Percentiles rank a stretch among this genome's conserved stretches.
These are phyloP conservation scores for Phytophthora colocasiae DNA, from an alignment of 352 stramenopile species.

Conservation along the genomic window DNA sequence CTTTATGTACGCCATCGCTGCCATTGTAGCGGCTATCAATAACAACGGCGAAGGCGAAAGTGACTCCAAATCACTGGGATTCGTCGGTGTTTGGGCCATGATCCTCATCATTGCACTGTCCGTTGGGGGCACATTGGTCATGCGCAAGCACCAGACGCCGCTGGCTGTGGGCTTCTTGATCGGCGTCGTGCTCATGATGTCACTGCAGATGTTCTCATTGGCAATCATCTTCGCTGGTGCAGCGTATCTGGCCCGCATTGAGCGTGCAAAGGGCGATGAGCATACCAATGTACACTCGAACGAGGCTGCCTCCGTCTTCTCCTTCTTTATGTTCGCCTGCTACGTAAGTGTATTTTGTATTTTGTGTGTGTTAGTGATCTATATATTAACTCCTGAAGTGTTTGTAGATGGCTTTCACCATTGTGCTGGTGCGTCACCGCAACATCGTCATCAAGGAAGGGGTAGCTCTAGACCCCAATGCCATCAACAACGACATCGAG, in stretches of 20 bases:
- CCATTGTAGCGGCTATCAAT: conserved; percentile 86
- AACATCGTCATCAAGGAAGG: conserved; percentile 88
- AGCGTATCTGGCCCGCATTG: conserved; percentile 74
- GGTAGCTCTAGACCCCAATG: conserved; percentile 46
- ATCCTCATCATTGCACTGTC: conserved; percentile 83
- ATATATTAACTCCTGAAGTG: background rate
- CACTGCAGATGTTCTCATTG: conserved; percentile 88
- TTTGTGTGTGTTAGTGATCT: background rate
- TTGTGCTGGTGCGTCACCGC: conserved; percentile 79
- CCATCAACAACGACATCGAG: conserved; percentile 47
- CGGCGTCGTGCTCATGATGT: conserved; percentile 92
- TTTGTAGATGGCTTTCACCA: conserved; percentile 57
- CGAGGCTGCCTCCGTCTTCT: conserved; percentile 80
- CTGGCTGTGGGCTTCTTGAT: conserved; percentile 91
- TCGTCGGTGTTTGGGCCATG: conserved; percentile 87
- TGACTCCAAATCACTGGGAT: conserved; percentile 83
- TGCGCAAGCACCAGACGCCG: conserved; percentile 90
- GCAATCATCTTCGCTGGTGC: conserved; percentile 78
- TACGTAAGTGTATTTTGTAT: conserved; percentile 64
- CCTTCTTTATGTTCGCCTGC: conserved; percentile 88
- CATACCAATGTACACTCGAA: conserved; percentile 80
- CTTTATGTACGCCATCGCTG: conserved; percentile 87
- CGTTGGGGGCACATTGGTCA: conserved; percentile 87
- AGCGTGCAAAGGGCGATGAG: conserved; percentile 58
- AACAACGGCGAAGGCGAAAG: conserved; percentile 69